Evolutionary conservation across 2,329 filamentous ascomycete species (phyloP).

Genomic region (Fusarium goolgardi): DNA sequence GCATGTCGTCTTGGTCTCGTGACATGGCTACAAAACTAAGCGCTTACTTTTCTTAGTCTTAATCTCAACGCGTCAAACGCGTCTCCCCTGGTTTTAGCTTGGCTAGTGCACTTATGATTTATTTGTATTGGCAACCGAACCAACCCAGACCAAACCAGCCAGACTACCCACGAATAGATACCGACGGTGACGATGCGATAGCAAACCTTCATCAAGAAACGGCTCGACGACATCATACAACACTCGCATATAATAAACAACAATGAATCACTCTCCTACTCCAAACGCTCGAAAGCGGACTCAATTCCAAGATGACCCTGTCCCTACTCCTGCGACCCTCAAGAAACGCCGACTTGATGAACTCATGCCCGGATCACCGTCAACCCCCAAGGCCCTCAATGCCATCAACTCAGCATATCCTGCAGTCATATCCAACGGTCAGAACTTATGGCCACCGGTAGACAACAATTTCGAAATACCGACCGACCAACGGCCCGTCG

Average conservation of each 20-base stretch:
- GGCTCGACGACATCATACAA: conserved; percentile 8
- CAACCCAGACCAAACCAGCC: conserved; percentile 15
- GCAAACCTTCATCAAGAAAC: conserved; percentile 8
- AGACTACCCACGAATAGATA: conserved; percentile 11
- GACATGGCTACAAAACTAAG: conserved; percentile 13
- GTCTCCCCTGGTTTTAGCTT: conserved; percentile 33
- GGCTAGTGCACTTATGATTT: conserved; percentile 14
- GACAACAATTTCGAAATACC: conserved; percentile 13
- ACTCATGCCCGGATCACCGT: conserved; percentile 40
- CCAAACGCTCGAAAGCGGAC: conserved; percentile 44
- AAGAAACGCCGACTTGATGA: conserved; percentile 52
- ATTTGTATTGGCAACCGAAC: conserved; percentile 21
- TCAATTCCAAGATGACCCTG: conserved; percentile 40
- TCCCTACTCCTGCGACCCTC: conserved; percentile 45
- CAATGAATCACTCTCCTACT: conserved; percentile 47
- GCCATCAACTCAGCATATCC: conserved; percentile 51
- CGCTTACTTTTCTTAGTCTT: conserved; percentile 30
- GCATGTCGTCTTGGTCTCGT: conserved; percentile 15
- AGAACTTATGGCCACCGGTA: conserved; percentile 25
- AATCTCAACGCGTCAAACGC: conserved; percentile 45
- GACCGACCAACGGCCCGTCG: conserved; percentile 6
- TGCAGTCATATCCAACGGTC: conserved; percentile 43
- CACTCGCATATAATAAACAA: conserved; percentile 43
- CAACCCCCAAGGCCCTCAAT: conserved; percentile 49
- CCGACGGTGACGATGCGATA: conserved; percentile 36